Evolutionary conservation across 441 rosid species (phyloP).

Genomic region (Flueggea neowawraea): DNA sequence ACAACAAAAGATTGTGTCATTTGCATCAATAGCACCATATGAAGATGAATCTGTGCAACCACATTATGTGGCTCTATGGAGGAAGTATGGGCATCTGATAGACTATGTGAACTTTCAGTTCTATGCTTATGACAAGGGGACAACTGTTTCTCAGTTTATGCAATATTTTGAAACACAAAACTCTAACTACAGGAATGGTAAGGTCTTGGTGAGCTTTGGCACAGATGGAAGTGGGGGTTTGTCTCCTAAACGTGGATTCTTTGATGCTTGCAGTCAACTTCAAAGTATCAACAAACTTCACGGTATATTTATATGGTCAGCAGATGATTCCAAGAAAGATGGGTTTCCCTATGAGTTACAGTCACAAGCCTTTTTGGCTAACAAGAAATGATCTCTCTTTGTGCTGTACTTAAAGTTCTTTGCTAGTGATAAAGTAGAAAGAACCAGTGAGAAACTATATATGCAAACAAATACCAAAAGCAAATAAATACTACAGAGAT

Average conservation of each 20-base stretch:
- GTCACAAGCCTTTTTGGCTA: conserved; percentile 30
- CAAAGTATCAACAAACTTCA: conserved; percentile 28
- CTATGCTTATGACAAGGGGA: conserved; percentile 44
- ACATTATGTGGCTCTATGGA: conserved; percentile 46
- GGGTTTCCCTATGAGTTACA: conserved; percentile 32
- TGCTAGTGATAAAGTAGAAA: neutral
- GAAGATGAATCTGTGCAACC: conserved; percentile 30
- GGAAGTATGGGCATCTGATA: conserved; percentile 43
- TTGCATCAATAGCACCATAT: conserved; percentile 50
- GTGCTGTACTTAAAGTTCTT: neutral
- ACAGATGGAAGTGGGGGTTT: conserved; percentile 52
- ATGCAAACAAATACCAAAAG: too few species aligned
- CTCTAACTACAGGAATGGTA: conserved; percentile 35
- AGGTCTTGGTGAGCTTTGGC: conserved; percentile 38
- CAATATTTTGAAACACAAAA: conserved; percentile 26
- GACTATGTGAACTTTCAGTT: conserved; percentile 57
- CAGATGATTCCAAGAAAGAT: conserved; percentile 44
- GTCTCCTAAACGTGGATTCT: conserved; percentile 37
- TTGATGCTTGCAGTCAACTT: conserved; percentile 35
- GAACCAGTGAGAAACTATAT: too few species aligned
- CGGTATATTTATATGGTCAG: conserved; percentile 54
- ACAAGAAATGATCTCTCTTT: conserved; percentile 10
- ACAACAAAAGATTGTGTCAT: conserved; percentile 23
- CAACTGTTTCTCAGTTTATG: conserved; percentile 35
- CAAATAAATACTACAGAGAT: too few species aligned